phyloP scores from a whole-genome alignment of 2,329 filamentous ascomycete genomes.

The Knufia fluminis region DNA sequence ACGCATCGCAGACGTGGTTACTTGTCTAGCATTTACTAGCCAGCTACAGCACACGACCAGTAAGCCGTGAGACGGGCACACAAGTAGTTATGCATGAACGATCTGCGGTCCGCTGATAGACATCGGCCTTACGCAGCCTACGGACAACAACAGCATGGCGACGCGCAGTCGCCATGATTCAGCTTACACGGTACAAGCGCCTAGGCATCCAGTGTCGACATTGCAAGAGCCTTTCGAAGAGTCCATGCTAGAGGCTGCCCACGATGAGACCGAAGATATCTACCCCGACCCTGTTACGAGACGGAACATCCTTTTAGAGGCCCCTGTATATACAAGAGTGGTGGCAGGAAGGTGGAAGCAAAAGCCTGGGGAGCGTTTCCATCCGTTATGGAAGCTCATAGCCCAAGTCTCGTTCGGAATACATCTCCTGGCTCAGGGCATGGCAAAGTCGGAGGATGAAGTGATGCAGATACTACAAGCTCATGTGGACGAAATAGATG shows the following conservation, averaged over 20 bases:
- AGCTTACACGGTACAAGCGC: constrained; percentile 20
- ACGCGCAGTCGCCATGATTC: constrained; percentile 1
- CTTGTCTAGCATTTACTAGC: background rate
- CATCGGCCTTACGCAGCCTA: background rate
- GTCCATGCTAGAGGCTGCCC: constrained; percentile 33
- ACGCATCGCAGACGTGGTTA: background rate
- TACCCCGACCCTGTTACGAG: constrained; percentile 38
- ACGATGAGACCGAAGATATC: constrained; percentile 23
- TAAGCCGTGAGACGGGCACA: background rate
- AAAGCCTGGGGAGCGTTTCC: constrained; percentile 64
- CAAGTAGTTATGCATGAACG: background rate
- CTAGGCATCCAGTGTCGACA: constrained; percentile 33
- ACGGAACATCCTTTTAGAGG: constrained; percentile 59
- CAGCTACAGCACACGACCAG: background rate
- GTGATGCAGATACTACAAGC: constrained; percentile 82
- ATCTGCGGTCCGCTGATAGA: background rate
- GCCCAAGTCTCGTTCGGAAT: constrained; percentile 91
- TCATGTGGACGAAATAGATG: constrained; percentile 90
- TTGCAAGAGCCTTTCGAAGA: constrained; percentile 39
- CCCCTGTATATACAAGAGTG: constrained; percentile 58
- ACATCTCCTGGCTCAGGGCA: constrained; percentile 71
- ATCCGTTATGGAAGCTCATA: constrained; percentile 81
- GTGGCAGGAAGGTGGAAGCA: constrained; percentile 69
- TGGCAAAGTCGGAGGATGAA: constrained; percentile 81
- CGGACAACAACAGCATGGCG: constrained; percentile 1